Base-by-base conservation (phyloP, 2,329 filamentous ascomycete species). In the Ramularia endophylla region DNA sequence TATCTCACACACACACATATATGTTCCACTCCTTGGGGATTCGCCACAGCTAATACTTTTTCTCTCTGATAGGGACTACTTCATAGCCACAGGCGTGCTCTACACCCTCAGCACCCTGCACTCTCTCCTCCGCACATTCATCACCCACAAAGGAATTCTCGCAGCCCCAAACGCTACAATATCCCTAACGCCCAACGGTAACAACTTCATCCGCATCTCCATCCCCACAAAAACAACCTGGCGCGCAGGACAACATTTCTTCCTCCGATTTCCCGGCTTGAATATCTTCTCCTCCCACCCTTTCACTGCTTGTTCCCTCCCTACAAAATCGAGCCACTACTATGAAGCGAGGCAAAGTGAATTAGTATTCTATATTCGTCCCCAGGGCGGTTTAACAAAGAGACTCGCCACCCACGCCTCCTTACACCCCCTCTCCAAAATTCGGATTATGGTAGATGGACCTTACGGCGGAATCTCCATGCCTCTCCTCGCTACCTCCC, bases 401-500 rank as follows among this genome's bases (percentile, higher is more conserved):
- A 63, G 67, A 0, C 59, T 79, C 2, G 65, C 66, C 3, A 62
- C 55, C 0, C 43, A 47, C 20, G 49, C 49, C 6, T 41, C 46
- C 27, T 35, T 41, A 25, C 53, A 58, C 8, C 65, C 75, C 0
- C 63, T 59, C 0, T 40, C 51, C 0, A 48, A 57, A 0, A 59
- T 74, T 1, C 63, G 64, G 0, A 71, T 80, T 0, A 55, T 77
- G 1, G 46, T 81, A 1, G 77, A 81, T 29, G 77, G 78, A 0
- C 77, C 77, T 0, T 80, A 80, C 42, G 75, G 78, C 0, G 77
- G 76, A 0, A 55, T 76, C 13, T 57, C 65, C 2, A 52, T 52
- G 2, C 50, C 55, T 4, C 65, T 66, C 33, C 54, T 69, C 11
- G 50, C 56, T 0, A 57, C 58, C 0, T 70, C 68, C 37, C 68